Conservation (phyloP, 192 early-diverging fungal genomes). For the Mortierella hygrophila region DNA sequence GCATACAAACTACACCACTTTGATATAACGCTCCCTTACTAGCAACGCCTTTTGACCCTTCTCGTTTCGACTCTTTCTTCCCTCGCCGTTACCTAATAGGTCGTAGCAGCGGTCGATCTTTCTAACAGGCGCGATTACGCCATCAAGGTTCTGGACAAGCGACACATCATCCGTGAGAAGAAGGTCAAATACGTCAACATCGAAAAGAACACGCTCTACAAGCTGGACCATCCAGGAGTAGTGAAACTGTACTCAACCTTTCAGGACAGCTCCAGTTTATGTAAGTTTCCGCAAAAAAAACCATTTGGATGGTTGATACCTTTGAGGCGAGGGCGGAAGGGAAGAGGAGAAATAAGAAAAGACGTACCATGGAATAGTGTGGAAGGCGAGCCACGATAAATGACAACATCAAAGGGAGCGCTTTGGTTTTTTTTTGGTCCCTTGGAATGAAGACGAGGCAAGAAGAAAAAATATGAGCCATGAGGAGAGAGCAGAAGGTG, state of each 20-base stretch:
- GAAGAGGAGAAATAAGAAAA: not conserved
- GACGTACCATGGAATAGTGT: not conserved
- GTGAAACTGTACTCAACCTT: constrained; percentile 96
- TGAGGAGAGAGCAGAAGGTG: not conserved
- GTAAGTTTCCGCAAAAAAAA: constrained; percentile 51
- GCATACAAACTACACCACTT: too few relatives aligned
- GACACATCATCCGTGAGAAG: constrained; percentile 93
- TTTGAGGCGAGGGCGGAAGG: not conserved
- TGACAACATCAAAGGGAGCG: not conserved
- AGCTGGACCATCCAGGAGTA: constrained; percentile 89
- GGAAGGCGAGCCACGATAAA: not conserved
- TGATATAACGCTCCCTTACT: not conserved
- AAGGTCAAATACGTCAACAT: constrained; percentile 97
- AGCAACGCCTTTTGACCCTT: not conserved
- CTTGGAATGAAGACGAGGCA: not conserved
- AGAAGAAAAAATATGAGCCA: not conserved
- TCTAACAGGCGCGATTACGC: constrained; percentile 80
- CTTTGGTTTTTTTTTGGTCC: not conserved
- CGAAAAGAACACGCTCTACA: constrained; percentile 91
- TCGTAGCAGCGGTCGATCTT: constrained; percentile 84
- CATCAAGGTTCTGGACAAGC: constrained; percentile 91
- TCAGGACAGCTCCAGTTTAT: constrained; percentile 90
- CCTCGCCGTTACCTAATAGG: constrained; percentile 37
- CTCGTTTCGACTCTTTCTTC: not conserved
- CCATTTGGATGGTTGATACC: not conserved